Evolutionary conservation across 2,329 filamentous ascomycete species (phyloP), one percentile per base, ranked within the genome.

Genomic region (Cytospora chrysosperma): DNA sequence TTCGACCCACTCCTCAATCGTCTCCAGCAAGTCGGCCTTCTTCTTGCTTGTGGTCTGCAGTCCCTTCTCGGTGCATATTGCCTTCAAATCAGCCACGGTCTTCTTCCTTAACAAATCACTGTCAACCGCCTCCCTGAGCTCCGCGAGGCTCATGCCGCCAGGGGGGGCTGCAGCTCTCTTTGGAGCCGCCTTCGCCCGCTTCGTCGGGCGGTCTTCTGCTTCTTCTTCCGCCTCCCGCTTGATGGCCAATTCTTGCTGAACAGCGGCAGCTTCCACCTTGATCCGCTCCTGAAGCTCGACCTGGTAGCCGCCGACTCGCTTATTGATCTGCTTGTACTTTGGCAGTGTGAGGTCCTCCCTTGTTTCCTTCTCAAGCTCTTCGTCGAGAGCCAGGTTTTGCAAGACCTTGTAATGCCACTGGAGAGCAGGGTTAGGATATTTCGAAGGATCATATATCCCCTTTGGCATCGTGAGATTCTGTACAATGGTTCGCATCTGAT

Each of bases 321-420:
- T 98, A 74, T 93, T 86, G 61, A 99, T 98, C 68, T 96, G 92
- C 69, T 85, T 89, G 75, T 89, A 93, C 70, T 90, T 92, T 1
- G 95, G 95, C 17, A 91, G 74, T 0, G 95, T 98, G 68, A 90
- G 88, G 72, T 99, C 95, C 17, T 85, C 81, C 3, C 77, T 77
- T 1, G 77, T 77, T 56, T 88, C 84, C 24, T 90, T 88, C 0
- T 93, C 93, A 1, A 96, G 78, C 68, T 97, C 93, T 73, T 99
- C 95, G 40, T 97, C 93, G 0, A 99, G 81, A 0, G 95, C 95
- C 63, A 97, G 83, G 8, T 91, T 90, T 76, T 99, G 95, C 0
- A 99, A 79, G 53, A 99, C 96, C 66, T 87, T 89, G 80, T 98
- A 99, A 78, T 98, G 95, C 93, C 94, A 99, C 77, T 99, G 95